phyloP scores from a whole-genome alignment of 306 rosid species.

The Pterocarpus santalinus region DNA sequence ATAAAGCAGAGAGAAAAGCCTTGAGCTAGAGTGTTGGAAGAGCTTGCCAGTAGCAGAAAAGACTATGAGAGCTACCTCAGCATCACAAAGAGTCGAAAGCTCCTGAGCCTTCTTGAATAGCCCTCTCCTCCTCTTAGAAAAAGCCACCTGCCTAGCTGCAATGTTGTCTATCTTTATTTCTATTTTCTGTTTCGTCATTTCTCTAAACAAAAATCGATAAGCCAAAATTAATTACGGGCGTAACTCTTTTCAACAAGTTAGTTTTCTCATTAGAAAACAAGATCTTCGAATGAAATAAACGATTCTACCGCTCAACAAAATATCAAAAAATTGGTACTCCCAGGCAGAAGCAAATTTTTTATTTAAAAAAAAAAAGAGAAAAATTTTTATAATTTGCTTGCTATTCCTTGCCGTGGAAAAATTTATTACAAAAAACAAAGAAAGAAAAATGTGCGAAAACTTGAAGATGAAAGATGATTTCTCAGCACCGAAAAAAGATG shows the following conservation, averaged over 20 bases:
- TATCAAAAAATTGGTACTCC: neutral
- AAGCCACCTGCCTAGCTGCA: neutral
- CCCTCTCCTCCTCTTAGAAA: neutral
- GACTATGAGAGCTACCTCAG: neutral
- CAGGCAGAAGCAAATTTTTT: too few relatives aligned
- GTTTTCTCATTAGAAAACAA: neutral
- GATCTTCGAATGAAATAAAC: neutral
- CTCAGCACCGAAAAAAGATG: too few relatives aligned
- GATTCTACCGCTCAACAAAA: neutral
- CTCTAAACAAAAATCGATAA: neutral
- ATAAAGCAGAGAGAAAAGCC: neutral
- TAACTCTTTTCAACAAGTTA: too few relatives aligned
- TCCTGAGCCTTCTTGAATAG: neutral
- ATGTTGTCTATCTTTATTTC: conserved; percentile 46
- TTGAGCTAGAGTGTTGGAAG: neutral
- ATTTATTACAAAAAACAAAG: too few relatives aligned
- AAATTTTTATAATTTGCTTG: too few relatives aligned
- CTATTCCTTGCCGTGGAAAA: too few relatives aligned
- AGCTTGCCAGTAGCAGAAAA: neutral
- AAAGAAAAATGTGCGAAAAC: neutral
- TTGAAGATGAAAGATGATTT: neutral
- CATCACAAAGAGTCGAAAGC: neutral
- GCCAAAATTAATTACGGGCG: neutral
- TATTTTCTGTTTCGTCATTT: conserved; percentile 50
- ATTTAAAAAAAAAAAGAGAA: too few relatives aligned